Conservation (phyloP, 805 yeast species). For the Yarrowia keelungensis region DNA sequence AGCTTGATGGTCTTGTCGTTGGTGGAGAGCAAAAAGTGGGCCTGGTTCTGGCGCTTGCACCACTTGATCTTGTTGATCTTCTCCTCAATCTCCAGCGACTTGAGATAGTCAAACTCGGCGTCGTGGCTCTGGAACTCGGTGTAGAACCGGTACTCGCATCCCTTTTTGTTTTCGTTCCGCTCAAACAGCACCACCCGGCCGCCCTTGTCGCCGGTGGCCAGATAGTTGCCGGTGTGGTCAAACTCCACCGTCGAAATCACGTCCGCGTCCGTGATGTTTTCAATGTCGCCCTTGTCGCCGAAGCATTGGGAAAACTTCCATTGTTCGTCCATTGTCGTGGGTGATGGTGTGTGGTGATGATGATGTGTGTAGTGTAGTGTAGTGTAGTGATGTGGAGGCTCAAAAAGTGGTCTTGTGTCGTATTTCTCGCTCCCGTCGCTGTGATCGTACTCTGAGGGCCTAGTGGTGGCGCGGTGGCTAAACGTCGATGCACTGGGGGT, state of each 20-base stretch:
- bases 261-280: constrained; percentile 94
- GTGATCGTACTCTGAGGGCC: neutral
- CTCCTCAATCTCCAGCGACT: constrained; percentile 96
- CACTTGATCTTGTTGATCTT: constrained; percentile 97
- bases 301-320: constrained; percentile 97
- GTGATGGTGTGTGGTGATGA: neutral
- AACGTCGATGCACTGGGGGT: too few relatives aligned
- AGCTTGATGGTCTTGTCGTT: constrained; percentile 98
- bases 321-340: constrained; percentile 45
- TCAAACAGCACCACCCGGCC: constrained; percentile 97
- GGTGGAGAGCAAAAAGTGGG: constrained; percentile 89
- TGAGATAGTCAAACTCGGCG: constrained; percentile 96
- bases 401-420: neutral
- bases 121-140: constrained; percentile 98
- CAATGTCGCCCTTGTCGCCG: constrained; percentile 98
- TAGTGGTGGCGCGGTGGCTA: too few relatives aligned
- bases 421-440: neutral
- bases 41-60: constrained; percentile 86
- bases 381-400: too few relatives aligned
- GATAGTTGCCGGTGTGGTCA: constrained; percentile 89
- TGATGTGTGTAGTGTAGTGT: neutral
- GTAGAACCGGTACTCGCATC: constrained; percentile 91
- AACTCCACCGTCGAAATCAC: constrained; percentile 97
- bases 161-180: constrained; percentile 74
- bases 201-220: constrained; percentile 98